Conservation (phyloP, 805 yeast genomes). For the Pichia occidentalis region DNA sequence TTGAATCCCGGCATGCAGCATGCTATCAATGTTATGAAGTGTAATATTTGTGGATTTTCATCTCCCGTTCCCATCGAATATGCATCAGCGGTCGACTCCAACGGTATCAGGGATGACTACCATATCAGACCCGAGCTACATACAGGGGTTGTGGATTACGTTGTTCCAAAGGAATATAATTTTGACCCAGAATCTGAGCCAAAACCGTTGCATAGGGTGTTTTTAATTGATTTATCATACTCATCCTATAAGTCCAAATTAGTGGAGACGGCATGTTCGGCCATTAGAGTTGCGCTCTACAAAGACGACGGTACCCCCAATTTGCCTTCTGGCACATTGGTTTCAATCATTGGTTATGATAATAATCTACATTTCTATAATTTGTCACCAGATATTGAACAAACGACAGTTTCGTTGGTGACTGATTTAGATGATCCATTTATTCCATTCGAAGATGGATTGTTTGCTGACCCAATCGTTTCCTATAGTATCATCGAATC, state of each 20-base stretch:
- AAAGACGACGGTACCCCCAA: conserved; percentile 28
- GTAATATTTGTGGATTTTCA: conserved; percentile 83
- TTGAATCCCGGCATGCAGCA: conserved; percentile 78
- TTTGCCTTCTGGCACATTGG: conserved; percentile 39
- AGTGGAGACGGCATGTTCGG: conserved; percentile 15
- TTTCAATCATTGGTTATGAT: conserved; percentile 75
- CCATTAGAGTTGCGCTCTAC: conserved; percentile 47
- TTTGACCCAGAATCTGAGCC: conserved; percentile 24
- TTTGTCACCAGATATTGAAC: conserved; percentile 47
- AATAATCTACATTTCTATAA: conserved; percentile 66
- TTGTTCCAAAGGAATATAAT: conserved; percentile 71
- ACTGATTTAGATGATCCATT: conserved; percentile 73
- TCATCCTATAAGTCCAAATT: conserved; percentile 57
- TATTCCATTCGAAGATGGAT: conserved; percentile 70
- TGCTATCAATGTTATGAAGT: conserved; percentile 56
- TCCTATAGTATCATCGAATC: conserved; percentile 58
- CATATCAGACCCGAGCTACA: conserved; percentile 66
- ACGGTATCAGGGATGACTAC: conserved; percentile 59
- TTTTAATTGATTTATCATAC: conserved; percentile 67
- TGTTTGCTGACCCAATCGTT: conserved; percentile 74
- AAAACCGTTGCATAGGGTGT: conserved; percentile 27
- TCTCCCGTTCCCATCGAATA: conserved; percentile 66
- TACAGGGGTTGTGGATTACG: conserved; percentile 77
- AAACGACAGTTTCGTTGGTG: conserved; percentile 53
- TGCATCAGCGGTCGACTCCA: conserved; percentile 50